A percentile compares a stretch with the other conserved stretches of the same genome.
Evolutionary conservation across 495 filamentous ascomycete species (phyloP).

Genomic region (Aspergillus homomorphus): DNA sequence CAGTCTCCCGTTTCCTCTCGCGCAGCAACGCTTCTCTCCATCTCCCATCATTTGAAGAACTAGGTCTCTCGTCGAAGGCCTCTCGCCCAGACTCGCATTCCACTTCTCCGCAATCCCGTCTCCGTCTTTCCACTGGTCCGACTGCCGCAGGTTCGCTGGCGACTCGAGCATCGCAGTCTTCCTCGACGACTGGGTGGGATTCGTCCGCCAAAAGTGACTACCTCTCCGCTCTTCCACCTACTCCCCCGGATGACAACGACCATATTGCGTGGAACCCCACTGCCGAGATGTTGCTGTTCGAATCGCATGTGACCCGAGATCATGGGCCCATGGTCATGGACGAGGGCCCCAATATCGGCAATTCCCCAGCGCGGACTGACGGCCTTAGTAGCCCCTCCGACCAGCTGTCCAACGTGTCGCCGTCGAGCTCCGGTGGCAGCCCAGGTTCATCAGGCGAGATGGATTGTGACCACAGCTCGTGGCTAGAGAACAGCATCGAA

Average conservation of each 20-base stretch:
- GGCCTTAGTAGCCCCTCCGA: slow-evolving; percentile 36
- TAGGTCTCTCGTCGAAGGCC: slow-evolving; percentile 30
- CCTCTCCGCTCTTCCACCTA: slow-evolving; percentile 37
- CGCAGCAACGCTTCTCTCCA: slow-evolving; percentile 37
- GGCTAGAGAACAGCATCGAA: slow-evolving; percentile 45
- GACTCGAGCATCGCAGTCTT: slow-evolving; percentile 23
- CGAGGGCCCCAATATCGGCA: slow-evolving; percentile 36
- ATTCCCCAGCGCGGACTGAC: slow-evolving; percentile 26
- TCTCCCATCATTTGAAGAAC: slow-evolving; percentile 41
- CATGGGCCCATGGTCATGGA: slow-evolving; percentile 36
- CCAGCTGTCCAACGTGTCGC: slow-evolving; percentile 31
- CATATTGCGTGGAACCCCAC: slow-evolving; percentile 38
- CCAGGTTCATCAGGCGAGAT: slow-evolving; percentile 38
- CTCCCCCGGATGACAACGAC: slow-evolving; percentile 45
- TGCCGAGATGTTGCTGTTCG: slow-evolving; percentile 36
- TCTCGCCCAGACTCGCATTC: slow-evolving; percentile 31
- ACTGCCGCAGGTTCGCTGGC: slow-evolving; percentile 37
- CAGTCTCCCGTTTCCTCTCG: slow-evolving; percentile 41
- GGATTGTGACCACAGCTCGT: slow-evolving; percentile 40
- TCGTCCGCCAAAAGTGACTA: slow-evolving; percentile 34
- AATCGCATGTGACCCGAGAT: slow-evolving; percentile 27
- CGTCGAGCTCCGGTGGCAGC: slow-evolving; percentile 38
- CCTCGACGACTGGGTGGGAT: slow-evolving; percentile 29
- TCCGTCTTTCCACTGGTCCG: slow-evolving; percentile 35
- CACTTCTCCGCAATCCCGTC: slow-evolving; percentile 37